Conservation (phyloP, 306 rosid species). For the Sphenostylis stenocarpa region DNA sequence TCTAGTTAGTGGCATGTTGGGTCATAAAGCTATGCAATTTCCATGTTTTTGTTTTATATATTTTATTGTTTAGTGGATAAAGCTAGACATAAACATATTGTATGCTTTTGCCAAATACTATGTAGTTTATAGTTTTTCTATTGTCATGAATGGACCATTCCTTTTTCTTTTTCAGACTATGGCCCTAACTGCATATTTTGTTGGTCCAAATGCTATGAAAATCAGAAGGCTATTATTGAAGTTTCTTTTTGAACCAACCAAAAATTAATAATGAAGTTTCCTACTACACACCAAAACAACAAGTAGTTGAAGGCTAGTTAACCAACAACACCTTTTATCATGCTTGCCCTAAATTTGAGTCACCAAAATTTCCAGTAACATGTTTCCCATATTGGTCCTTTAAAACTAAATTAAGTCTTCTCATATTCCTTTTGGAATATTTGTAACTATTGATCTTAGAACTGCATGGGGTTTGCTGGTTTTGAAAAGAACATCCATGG, state of each 20-base stretch:
- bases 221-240: not conserved
- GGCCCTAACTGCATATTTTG: not conserved
- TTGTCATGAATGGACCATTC: conserved; percentile 25
- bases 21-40: not conserved
- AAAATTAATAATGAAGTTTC: not conserved
- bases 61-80: conserved; percentile 21
- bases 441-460: not conserved
- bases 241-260: conserved; percentile 8
- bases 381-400: not conserved
- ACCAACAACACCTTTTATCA: not conserved
- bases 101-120: conserved; percentile 37
- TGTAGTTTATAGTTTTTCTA: not conserved
- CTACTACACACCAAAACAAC: not conserved
- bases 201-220: not conserved
- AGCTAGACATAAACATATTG: conserved; percentile 3
- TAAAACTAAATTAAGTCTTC: not conserved
- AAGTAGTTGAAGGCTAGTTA: not conserved
- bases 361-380: not conserved
- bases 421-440: not conserved
- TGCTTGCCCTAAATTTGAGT: not conserved
- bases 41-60: conserved; percentile 25
- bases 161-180: not conserved
- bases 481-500: not conserved
- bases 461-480: not conserved
- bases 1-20: conserved; percentile 12